Base-by-base conservation (phyloP, 176 grass and related monocot genomes). In the Olyra latifolia region DNA sequence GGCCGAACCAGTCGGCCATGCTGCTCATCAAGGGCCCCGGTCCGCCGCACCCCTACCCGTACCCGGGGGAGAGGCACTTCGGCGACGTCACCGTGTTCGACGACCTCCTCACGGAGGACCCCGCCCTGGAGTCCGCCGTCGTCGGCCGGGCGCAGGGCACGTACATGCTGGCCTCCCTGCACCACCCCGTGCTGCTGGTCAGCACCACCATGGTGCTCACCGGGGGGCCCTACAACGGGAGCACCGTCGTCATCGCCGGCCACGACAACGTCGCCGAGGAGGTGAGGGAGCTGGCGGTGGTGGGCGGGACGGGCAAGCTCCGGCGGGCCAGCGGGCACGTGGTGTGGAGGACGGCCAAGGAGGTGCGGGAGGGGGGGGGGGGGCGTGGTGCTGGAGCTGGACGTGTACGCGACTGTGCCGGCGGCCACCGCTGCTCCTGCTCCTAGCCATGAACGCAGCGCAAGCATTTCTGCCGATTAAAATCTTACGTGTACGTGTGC, bases 241-340 rank as follows among this genome's bases (percentile, higher is more conserved):
- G 80, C 86, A 83, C 74, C 35, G 15, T 88, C 38, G 39, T 69
- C 1, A 28, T 88, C 2, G 27, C 62, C 17, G 66, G 80, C 0
- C 54, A 59, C 35, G 39, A 69, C 54, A 15, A 49, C 5, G 22
- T 28, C 8, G 10, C n/a, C 14, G 45, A 77, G 30, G 55, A 56
- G 74, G 49, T 46, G 15, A 55, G 69, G 78, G 85, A 81, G 86
- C 65, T 83, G 1, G 71, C 80, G 38, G 86, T 88, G 16, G 86
- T 88, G 9, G 86, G 86, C 4, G 86, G 86, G 1, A 88, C 35
- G 5, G 80, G 80, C 0, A 1, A 6, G 56, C 41, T 79, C 24
- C 73, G 79, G 0, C 23, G 23, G 1, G 85, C 85, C 0, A 0
- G 3, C n/a, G 71, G 85, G 0, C 35, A 87, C 42, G 61, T 81